Conservation (phyloP, 495 filamentous ascomycete species). For the Cryomyces minteri region DNA sequence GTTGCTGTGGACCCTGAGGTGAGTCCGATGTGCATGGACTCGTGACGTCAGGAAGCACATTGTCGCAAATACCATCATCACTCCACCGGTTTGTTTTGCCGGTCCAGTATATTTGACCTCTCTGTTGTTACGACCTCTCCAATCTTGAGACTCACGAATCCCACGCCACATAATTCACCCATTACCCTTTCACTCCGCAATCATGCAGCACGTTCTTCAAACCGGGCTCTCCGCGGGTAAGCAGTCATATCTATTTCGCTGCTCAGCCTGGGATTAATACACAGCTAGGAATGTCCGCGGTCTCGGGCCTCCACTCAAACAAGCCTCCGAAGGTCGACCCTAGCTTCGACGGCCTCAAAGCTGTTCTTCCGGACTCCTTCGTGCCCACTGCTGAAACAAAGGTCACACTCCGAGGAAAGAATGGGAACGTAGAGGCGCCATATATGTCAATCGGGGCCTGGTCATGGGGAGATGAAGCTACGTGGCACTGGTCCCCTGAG, state of each 20-base stretch:
- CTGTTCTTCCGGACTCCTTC: constrained; percentile 7
- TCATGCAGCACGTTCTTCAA: constrained; percentile 20
- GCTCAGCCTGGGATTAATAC: too few relatives aligned
- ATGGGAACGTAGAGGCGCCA: background rate
- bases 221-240: constrained; percentile 17
- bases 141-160: too few relatives aligned
- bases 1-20: too few relatives aligned
- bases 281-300: constrained; percentile 14
- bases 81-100: too few relatives aligned
- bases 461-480: constrained; percentile 26
- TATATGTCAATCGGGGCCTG: constrained; percentile 21
- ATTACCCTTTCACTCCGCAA: background rate
- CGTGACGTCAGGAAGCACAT: too few relatives aligned
- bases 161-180: too few relatives aligned
- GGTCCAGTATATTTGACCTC: background rate
- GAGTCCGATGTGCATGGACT: too few relatives aligned
- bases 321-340: constrained; percentile 14
- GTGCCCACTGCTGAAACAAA: constrained; percentile 1
- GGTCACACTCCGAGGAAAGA: constrained; percentile 7
- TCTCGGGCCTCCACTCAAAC: constrained; percentile 16
- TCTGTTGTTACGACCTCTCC: background rate
- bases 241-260: too few relatives aligned
- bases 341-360: constrained; percentile 1
- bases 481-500: constrained; percentile 16
- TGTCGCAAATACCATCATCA: too few relatives aligned